Evolutionary conservation across 2,329 filamentous ascomycete species (phyloP), one percentile per base, ranked within the genome.

Genomic region (Aureobasidium namibiae): DNA sequence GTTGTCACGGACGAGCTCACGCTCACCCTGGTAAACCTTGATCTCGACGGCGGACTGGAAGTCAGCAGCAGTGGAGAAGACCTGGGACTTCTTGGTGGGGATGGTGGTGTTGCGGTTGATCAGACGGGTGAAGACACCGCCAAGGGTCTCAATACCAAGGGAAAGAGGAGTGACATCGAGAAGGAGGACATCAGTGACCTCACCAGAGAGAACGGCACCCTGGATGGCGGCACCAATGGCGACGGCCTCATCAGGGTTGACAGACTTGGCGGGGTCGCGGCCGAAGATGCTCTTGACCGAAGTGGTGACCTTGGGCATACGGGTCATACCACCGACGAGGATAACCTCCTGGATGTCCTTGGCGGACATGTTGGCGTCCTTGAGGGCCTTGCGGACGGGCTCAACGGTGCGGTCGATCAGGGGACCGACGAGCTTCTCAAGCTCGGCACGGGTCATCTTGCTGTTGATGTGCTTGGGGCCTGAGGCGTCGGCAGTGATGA

Each of bases 211-310:
- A 75, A 99, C 96, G 86, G 92, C 94, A 67, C 92, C 94, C 82
- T 99, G 94, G 64, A 99, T 92, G 69, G 94, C 94, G 66, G 94
- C 94, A 86, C 94, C 94, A 79, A 96, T 96, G 70, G 94, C 94
- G 72, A 99, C 94, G 69, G 94, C 94, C 84, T 99, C 94, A 74
- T 99, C 94, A 70, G 94, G 94, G 86, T 99, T 99, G 82, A 97
- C 97, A 82, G 89, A 94, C 80, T 96, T 97, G 86, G 97, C 92
- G 67, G 96, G 90, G 88, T 99, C 96, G 90, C 97, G 97, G 79
- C 92, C 92, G 76, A 67, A 99, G 86, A 67, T 99, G 88, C 85
- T 97, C 97, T 87, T 99, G 92, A 54, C 50, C 50, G 50, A 54
- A n/a, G 34, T 31, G 50, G 50, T 42, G 77, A 99, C 95, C 76